Evolutionary conservation across 139 green algal species (phyloP), one percentile per base, ranked within the genome.

Genomic region (Picochlorum sp.): DNA sequence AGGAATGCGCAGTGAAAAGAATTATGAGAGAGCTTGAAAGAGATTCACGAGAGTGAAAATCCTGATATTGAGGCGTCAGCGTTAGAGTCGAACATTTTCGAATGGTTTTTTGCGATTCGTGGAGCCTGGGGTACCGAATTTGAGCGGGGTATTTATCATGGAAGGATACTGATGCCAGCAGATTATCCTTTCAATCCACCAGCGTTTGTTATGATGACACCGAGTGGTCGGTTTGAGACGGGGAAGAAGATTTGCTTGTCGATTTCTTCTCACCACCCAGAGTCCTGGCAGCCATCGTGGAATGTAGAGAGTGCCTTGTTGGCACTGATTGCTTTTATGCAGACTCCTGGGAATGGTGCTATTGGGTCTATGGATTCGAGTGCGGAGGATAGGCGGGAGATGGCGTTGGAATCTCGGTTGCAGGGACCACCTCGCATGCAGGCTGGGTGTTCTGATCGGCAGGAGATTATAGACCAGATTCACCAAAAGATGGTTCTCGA

Each of bases 151-250:
- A 88, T 99, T 41, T 99, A 98, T 71, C 90, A 97, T 67, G 94
- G 94, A 23, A 82, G 94, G 49, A 98, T 99, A 65, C 73, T 97
- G 13, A 81, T 99, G 32, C 94, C 94, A 0, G 61, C 91, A 11
- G 91, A 98, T 49, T 99, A 98, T 76, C 94, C 94, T 2, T 97
- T 98, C 78, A 97, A 97, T 70, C 94, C 94, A 10, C 94, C 94
- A 4, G 80, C 83, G 0, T 99, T 99, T 76, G 79, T 92, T 56
- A 89, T 99, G 79, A 81, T 97, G 26, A 92, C 90, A 11, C 88
- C 89, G 18, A 94, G 79, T 52, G 94, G 94, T 2, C 75, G 94
- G 16, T 99, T 97, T 72, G 88, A 97, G 68, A 87, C 80, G 2
- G 70, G 72, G 18, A 76, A 69, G 23, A 89, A 89, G 73, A 96